Percentiles rank a stretch among this genome's conserved stretches.
Conservation (phyloP, 768 basidiomycete genomes). For the Tubosaeta sp. region DNA sequence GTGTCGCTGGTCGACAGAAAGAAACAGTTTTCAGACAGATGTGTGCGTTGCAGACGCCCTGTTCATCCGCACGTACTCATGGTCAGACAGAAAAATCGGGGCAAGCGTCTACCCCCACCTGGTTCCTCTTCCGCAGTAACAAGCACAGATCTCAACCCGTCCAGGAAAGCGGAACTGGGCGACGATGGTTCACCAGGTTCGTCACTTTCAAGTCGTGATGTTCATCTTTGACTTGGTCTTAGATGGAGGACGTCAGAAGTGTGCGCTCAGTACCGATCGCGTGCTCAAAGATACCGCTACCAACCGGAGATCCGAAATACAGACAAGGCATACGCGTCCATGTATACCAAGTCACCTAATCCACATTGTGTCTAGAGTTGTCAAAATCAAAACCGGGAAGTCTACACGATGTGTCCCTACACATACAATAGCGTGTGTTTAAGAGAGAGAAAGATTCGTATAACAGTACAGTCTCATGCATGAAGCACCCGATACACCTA, state of each 20-base stretch:
- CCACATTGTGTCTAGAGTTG: not conserved
- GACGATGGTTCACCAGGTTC: no score
- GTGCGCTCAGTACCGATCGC: not conserved
- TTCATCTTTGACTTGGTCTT: no score
- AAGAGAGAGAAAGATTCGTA: not conserved
- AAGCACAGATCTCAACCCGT: no score
- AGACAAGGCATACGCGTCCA: not conserved
- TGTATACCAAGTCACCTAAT: not conserved
- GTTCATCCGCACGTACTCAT: not conserved
- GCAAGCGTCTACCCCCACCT: constrained; percentile 48
- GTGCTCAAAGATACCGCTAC: not conserved
- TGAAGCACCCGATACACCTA: constrained; percentile 41
- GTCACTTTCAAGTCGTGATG: no score
- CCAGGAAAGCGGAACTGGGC: no score
- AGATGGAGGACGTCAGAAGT: not conserved
- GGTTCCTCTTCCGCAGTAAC: constrained; percentile 30
- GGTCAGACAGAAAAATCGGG: constrained; percentile 48
- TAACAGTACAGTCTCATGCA: constrained; percentile 28
- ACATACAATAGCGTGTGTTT: not conserved
- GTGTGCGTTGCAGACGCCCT: constrained; percentile 39
- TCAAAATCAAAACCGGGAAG: not conserved
- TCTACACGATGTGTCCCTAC: not conserved
- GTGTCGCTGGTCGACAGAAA: constrained; percentile 39
- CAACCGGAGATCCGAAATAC: not conserved
- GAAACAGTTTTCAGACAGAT: constrained; percentile 54